Evolutionary conservation across 2,329 filamentous ascomycete genomes (phyloP).

Genomic region (Talaromyces pinophilus): DNA sequence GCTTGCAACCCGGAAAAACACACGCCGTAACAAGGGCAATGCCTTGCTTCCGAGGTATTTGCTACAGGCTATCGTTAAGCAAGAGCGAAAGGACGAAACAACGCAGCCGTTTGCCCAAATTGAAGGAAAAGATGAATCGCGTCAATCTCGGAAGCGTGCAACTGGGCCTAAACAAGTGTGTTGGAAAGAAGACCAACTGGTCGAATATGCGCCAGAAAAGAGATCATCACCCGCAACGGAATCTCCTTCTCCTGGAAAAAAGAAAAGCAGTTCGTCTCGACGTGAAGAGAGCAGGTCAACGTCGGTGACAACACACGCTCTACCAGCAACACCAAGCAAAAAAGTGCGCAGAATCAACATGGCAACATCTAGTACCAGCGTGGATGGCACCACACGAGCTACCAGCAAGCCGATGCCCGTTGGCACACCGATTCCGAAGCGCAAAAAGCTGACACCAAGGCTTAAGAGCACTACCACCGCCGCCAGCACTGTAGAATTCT

Average conservation of each 20-base stretch:
- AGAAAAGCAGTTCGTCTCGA: slow-evolving; percentile 25
- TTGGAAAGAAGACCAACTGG: slow-evolving; percentile 42
- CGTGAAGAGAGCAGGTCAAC: background rate
- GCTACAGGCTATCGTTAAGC: slow-evolving; percentile 32
- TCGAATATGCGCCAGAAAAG: slow-evolving; percentile 30
- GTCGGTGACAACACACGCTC: slow-evolving; percentile 1
- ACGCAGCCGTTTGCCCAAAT: background rate
- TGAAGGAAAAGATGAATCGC: background rate
- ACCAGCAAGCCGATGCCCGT: slow-evolving; percentile 20
- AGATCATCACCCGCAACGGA: background rate
- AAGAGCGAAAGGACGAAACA: slow-evolving; percentile 21
- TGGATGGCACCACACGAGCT: background rate
- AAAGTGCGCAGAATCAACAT: slow-evolving; percentile 23
- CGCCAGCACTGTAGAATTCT: slow-evolving; percentile 16
- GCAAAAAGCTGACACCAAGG: slow-evolving; percentile 40
- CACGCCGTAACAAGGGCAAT: slow-evolving; percentile 44
- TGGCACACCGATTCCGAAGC: slow-evolving; percentile 31
- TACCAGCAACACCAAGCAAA: slow-evolving; percentile 23
- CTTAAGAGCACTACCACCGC: slow-evolving; percentile 31
- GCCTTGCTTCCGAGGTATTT: slow-evolving; percentile 37
- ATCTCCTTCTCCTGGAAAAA: slow-evolving; percentile 23
- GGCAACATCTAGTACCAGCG: slow-evolving; percentile 2
- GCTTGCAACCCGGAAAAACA: slow-evolving; percentile 46
- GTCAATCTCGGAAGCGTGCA: slow-evolving; percentile 18
- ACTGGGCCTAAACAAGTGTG: slow-evolving; percentile 36